A percentile compares a stretch with the other conserved stretches of the same genome.
phyloP scores from a whole-genome alignment of 2,329 filamentous ascomycete genomes.

The Colletotrichum phormii region DNA sequence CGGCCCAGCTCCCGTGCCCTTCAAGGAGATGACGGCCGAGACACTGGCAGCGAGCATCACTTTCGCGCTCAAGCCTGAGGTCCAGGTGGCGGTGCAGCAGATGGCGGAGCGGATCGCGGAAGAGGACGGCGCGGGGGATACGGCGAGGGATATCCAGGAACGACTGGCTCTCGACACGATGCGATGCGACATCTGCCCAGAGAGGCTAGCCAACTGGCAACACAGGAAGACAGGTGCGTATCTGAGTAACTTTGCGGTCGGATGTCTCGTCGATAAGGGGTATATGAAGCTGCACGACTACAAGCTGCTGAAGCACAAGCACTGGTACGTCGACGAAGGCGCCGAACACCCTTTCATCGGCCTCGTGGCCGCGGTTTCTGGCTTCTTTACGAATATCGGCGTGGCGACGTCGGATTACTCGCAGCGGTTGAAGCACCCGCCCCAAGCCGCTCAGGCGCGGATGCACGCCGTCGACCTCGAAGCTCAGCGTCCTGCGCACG shows the following conservation, averaged over 20 bases:
- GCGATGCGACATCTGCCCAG: slow-evolving; percentile 69
- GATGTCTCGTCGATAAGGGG: slow-evolving; percentile 65
- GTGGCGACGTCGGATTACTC: slow-evolving; percentile 55
- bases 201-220: slow-evolving; percentile 70
- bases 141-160: slow-evolving; percentile 65
- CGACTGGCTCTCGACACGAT: slow-evolving; percentile 65
- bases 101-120: slow-evolving; percentile 64
- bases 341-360: slow-evolving; percentile 74
- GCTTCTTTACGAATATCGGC: slow-evolving; percentile 73
- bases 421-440: slow-evolving; percentile 26
- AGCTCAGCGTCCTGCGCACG: background rate
- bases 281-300: slow-evolving; percentile 67
- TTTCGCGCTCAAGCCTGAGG: slow-evolving; percentile 62
- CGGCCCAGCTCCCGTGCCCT: slow-evolving; percentile 68
- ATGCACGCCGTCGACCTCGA: background rate
- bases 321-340: slow-evolving; percentile 74
- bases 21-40: slow-evolving; percentile 67
- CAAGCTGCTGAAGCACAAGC: slow-evolving; percentile 58
- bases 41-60: slow-evolving; percentile 65
- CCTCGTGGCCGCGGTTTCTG: slow-evolving; percentile 73
- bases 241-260: slow-evolving; percentile 71
- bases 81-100: slow-evolving; percentile 49
- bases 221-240: slow-evolving; percentile 68
- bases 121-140: slow-evolving; percentile 65
- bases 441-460: background rate